phyloP scores from a whole-genome alignment of 2,329 filamentous ascomycete species.

The Phaeosphaeriaceae sp. region DNA sequence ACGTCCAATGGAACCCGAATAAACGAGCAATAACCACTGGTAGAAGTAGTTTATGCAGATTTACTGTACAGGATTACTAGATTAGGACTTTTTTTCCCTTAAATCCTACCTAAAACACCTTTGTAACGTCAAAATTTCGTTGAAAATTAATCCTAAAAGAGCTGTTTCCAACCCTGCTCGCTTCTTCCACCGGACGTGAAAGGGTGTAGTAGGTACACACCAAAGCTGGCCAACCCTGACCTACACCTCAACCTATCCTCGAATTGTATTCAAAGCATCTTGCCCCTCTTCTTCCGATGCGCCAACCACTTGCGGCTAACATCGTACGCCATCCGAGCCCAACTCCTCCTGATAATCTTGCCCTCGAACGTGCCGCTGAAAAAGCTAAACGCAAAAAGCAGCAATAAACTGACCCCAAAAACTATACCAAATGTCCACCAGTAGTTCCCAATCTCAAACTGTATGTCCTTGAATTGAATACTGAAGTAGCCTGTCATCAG shows the following conservation, averaged over 20 bases:
- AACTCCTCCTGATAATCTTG: slow-evolving; percentile 57
- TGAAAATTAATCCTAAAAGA: too few relatives aligned
- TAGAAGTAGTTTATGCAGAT: too few relatives aligned
- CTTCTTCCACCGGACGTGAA: too few relatives aligned
- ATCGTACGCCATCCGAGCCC: slow-evolving; percentile 40
- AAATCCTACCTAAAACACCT: too few relatives aligned
- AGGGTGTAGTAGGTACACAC: too few relatives aligned
- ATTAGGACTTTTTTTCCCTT: too few relatives aligned
- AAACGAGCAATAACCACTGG: too few relatives aligned
- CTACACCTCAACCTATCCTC: not conserved
- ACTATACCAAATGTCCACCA: slow-evolving; percentile 73
- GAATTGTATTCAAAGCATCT: slow-evolving; percentile 15
- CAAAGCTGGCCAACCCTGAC: too few relatives aligned
- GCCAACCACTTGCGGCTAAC: slow-evolving; percentile 31
- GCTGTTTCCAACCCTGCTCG: too few relatives aligned
- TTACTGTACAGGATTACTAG: too few relatives aligned
- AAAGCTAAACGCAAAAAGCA: slow-evolving; percentile 64
- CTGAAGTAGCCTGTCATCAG: slow-evolving; percentile 79
- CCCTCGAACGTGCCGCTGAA: slow-evolving; percentile 65
- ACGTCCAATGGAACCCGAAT: too few relatives aligned
- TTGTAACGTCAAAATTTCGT: too few relatives aligned
- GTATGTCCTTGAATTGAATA: slow-evolving; percentile 65
- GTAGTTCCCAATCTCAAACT: slow-evolving; percentile 68
- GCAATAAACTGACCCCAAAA: slow-evolving; percentile 63
- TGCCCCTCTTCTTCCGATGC: slow-evolving; percentile 28